Base-by-base conservation (phyloP, 2,329 filamentous ascomycete genomes). In the Stemphylium vesicarium region DNA sequence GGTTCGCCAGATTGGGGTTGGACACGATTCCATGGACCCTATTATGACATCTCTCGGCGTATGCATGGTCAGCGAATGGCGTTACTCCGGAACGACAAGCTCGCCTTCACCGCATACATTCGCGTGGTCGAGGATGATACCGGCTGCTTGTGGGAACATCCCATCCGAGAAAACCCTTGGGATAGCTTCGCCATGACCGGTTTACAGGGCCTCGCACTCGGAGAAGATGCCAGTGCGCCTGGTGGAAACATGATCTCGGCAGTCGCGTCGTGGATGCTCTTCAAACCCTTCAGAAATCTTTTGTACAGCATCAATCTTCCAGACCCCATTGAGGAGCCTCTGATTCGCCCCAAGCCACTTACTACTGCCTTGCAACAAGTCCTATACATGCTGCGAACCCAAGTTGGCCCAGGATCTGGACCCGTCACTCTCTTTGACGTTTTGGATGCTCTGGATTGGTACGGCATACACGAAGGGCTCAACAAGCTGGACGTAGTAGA, bases 1-100 rank as follows among this genome's bases (percentile, higher is more conserved):
- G 77, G 81, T 46, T 84, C 83, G 37, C 72, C 84, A 11, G 85
- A 88, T 62, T 87, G 84, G 81, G 85, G 85, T 2, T 88, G 85
- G 84, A 84, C 83, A 31, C 81, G 85, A 53, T 88, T 86, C 67
- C 81, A 83, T 62, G 81, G 81, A 5, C 83, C 83, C 4, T 84
- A 83, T 73, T 82, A 84, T 56, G 79, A 86, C 39, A 84, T 88
- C 44, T 80, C 84, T 45, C 71, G 77, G 31, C 83, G 85, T n/a
- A 79, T 81, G 53, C 82, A 81, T 49, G 79, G 80, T 29, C 83
- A 87, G 64, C 81, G 84, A 31, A 81, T 85, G 65, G 81, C 85
- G 9, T 75, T 88, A 8, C 76, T 88, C 16, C 83, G 81, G 31
- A 78, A 86, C 58, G 85, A 88, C 64, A 86, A 83, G 35, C 79